Evolutionary conservation across 768 basidiomycete genomes (phyloP).

Genomic region (Boletus rufocinnamomeus): DNA sequence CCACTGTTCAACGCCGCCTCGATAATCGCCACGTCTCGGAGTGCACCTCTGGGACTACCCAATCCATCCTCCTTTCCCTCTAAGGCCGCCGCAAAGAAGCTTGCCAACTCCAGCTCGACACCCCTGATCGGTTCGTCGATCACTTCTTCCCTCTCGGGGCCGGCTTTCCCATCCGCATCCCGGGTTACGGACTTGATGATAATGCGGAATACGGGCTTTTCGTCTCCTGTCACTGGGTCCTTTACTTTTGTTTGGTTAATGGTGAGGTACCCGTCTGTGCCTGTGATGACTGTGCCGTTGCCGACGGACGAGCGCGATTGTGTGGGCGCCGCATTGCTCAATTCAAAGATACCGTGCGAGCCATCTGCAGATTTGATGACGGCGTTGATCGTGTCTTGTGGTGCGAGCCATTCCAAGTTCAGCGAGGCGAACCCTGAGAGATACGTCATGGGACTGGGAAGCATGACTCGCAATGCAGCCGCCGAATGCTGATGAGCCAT

Average conservation of each 20-base stretch:
- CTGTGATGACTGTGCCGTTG: conserved; percentile 51
- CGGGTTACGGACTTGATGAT: conserved; percentile 38
- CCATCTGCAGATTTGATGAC: conserved; percentile 49
- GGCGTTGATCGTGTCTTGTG: conserved; percentile 77
- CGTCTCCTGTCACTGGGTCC: conserved; percentile 27
- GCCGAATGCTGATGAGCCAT: conserved; percentile 57
- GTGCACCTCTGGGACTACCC: conserved; percentile 62
- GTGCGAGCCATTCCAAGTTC: conserved; percentile 69
- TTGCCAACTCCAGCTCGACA: conserved; percentile 55
- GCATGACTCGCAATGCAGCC: conserved; percentile 61
- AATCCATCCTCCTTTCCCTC: conserved; percentile 51
- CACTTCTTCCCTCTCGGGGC: conserved; percentile 42
- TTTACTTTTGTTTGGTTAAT: conserved; percentile 37
- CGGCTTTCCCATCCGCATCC: conserved; percentile 20
- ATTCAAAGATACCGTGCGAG: conserved; percentile 59
- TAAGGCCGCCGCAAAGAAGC: conserved; percentile 58
- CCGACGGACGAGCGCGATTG: conserved; percentile 36
- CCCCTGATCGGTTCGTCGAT: conserved; percentile 53
- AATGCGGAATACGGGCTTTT: conserved; percentile 38
- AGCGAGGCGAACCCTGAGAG: conserved; percentile 68
- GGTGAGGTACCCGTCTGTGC: conserved; percentile 62
- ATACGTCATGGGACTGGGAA: conserved; percentile 51
- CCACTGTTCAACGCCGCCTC: conserved; percentile 72
- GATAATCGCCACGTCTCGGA: conserved; percentile 78
- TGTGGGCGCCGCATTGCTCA: conserved; percentile 64